phyloP scores from a whole-genome alignment of 306 rosid species.

The Chamaecrista fasciculata region DNA sequence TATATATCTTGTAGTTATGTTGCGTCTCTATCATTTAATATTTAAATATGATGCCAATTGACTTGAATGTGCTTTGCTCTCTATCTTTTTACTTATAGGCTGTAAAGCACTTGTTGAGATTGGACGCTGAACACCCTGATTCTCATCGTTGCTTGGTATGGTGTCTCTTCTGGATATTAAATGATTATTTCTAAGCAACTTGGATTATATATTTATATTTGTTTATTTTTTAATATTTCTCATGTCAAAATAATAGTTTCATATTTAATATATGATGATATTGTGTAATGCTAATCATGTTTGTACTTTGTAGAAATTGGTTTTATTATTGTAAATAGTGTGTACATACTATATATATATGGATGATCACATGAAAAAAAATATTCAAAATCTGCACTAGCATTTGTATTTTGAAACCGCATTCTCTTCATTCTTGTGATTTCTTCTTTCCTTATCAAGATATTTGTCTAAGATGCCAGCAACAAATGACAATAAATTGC shows the following conservation, averaged over 20 bases:
- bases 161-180: background rate
- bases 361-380: background rate
- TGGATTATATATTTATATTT: background rate
- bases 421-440: background rate
- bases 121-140: conserved; percentile 69
- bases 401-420: too few species aligned
- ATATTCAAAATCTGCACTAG: too few species aligned
- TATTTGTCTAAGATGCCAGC: background rate
- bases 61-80: background rate
- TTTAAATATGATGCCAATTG: background rate
- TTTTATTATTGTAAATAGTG: background rate
- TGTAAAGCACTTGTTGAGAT: conserved; percentile 62
- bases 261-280: conserved; percentile 14
- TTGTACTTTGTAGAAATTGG: conserved; percentile 8
- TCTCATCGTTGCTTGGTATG: conserved; percentile 68
- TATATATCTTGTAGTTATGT: background rate
- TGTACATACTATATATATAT: background rate
- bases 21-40: background rate
- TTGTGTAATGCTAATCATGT: too few species aligned
- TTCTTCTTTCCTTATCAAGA: background rate
- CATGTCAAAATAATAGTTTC: background rate
- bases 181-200: background rate
- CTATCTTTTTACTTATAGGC: conserved; percentile 39
- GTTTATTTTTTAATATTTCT: conserved; percentile 12
- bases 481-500: background rate